Conservation (phyloP, 1,139 yeast species). For the Yamadazyma sp. region DNA sequence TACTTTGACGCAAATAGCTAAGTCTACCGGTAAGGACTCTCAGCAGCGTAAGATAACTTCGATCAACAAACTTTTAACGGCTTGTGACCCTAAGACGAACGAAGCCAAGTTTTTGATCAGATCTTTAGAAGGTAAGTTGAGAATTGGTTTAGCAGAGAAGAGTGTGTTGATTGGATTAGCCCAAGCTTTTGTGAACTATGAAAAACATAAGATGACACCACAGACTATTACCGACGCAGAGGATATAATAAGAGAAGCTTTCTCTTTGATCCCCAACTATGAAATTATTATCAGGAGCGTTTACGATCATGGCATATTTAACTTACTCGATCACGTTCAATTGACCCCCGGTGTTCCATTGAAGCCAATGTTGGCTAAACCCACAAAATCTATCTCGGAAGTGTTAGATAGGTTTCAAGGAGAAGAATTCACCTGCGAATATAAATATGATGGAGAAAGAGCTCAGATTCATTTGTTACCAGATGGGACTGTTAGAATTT, state of each 20-base stretch:
- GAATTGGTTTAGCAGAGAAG: constrained; percentile 94
- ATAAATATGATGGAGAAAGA: constrained; percentile 96
- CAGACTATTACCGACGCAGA: constrained; percentile 61
- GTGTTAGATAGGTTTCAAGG: constrained; percentile 86
- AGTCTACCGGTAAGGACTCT: constrained; percentile 77
- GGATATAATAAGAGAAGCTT: constrained; percentile 78
- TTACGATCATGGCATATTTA: constrained; percentile 63
- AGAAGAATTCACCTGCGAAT: constrained; percentile 88
- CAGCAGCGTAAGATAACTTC: constrained; percentile 74
- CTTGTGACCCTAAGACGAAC: constrained; percentile 65
- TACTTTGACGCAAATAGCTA: constrained; percentile 75
- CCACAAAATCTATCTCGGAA: constrained; percentile 89
- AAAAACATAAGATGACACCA: constrained; percentile 36
- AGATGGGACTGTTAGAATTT: constrained; percentile 71
- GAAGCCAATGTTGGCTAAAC: constrained; percentile 98
- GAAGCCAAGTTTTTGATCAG: constrained; percentile 92
- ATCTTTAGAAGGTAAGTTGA: constrained; percentile 85
- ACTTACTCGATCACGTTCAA: constrained; percentile 66
- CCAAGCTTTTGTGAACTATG: constrained; percentile 74
- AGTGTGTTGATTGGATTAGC: constrained; percentile 83
- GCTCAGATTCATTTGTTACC: constrained; percentile 84
- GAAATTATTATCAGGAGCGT: constrained; percentile 71
- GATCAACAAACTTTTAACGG: constrained; percentile 81
- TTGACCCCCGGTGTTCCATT: constrained; percentile 91
- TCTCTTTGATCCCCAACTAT: constrained; percentile 89